Evolutionary conservation across 2,329 filamentous ascomycete genomes (phyloP).

Genomic region (Penicillium occitanis): DNA sequence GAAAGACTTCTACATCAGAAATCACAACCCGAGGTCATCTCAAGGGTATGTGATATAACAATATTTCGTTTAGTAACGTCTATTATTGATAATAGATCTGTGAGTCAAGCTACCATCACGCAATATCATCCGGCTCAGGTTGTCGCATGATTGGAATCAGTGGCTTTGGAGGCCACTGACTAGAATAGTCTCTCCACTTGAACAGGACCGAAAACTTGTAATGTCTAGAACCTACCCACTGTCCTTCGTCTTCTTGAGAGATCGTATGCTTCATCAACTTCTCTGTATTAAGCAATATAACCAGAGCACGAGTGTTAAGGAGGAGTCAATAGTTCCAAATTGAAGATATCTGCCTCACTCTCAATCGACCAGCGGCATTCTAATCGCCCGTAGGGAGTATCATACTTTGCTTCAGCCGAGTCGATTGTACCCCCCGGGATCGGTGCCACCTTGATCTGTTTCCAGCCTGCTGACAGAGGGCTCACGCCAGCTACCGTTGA

Average conservation of each 20-base stretch:
- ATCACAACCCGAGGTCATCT: background rate
- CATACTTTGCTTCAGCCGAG: background rate
- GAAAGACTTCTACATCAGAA: background rate
- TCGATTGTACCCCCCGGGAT: background rate
- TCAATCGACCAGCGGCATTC: slow-evolving; percentile 1
- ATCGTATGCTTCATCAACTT: background rate
- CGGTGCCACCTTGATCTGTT: background rate
- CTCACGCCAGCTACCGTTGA: background rate
- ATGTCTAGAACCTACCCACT: background rate
- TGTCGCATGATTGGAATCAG: background rate
- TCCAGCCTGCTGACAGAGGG: background rate
- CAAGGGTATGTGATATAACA: background rate
- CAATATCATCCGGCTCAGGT: background rate
- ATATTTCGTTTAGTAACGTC: background rate
- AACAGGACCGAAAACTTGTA: background rate
- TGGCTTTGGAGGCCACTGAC: background rate
- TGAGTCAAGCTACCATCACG: background rate
- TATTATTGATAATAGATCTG: background rate
- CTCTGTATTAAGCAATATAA: background rate
- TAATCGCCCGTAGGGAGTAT: background rate
- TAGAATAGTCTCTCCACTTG: background rate
- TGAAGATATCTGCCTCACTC: background rate
- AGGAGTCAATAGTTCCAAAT: background rate
- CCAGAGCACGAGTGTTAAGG: background rate
- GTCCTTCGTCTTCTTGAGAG: background rate